phyloP scores from a whole-genome alignment of 805 yeast species.

The Candida maris region DNA sequence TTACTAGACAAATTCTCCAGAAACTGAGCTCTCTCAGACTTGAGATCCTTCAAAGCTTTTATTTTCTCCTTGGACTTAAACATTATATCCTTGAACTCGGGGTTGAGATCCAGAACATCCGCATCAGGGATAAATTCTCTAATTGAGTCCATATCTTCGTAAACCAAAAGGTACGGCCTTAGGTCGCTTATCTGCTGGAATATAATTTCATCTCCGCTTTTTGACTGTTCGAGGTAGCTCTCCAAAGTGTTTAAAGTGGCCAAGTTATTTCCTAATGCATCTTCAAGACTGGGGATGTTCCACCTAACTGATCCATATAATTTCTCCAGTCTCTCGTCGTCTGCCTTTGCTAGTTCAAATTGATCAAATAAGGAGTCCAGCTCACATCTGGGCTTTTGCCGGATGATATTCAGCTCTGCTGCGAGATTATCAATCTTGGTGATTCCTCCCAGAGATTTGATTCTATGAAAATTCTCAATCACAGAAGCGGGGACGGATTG shows the following conservation, averaged over 20 bases:
- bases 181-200: slow-evolving; percentile 44
- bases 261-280: slow-evolving; percentile 38
- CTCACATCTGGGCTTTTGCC: slow-evolving; percentile 38
- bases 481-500: slow-evolving; percentile 56
- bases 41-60: slow-evolving; percentile 30
- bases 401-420: slow-evolving; percentile 42
- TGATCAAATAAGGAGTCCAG: slow-evolving; percentile 45
- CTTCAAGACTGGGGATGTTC: slow-evolving; percentile 47
- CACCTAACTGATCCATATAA: slow-evolving; percentile 53
- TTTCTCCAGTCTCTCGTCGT: slow-evolving; percentile 50
- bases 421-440: slow-evolving; percentile 38
- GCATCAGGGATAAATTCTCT: slow-evolving; percentile 38
- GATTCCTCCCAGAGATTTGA: slow-evolving; percentile 52
- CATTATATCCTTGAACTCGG: slow-evolving; percentile 30
- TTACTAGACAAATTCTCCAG: slow-evolving; percentile 42
- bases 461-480: slow-evolving; percentile 50
- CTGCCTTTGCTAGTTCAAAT: slow-evolving; percentile 48
- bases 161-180: slow-evolving; percentile 41
- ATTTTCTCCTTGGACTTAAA: slow-evolving; percentile 35
- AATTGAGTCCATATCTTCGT: slow-evolving; percentile 30
- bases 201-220: slow-evolving; percentile 56
- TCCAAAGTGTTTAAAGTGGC: slow-evolving; percentile 43
- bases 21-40: slow-evolving; percentile 37
- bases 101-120: slow-evolving; percentile 33
- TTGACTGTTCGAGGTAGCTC: slow-evolving; percentile 53